Base-by-base conservation (phyloP, 495 filamentous ascomycete genomes). In the Neurospora sp. region DNA sequence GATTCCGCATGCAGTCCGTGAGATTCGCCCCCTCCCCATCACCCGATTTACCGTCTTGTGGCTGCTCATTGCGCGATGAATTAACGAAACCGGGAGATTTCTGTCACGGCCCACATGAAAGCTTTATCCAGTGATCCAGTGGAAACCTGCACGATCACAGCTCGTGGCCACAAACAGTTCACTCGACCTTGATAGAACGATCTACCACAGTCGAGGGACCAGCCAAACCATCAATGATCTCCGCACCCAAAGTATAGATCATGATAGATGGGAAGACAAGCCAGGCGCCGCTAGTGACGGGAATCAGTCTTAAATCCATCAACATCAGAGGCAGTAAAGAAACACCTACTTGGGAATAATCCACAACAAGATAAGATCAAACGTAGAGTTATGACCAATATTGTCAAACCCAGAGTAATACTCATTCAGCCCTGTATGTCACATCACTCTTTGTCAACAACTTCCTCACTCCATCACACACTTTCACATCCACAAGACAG, bases 341-440 rank as follows among this genome's bases (percentile, higher is more conserved):
- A n/a, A 31, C 31, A 80, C 91, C 85, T 82, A 95, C 92, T 95
- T 96, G 31, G 91, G 91, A 74, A 95, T 87, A 38, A 94, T 90
- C 90, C 91, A 96, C 6, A 91, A 73, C 37, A 90, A 81, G 44
- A 94, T 72, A 39, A 96, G 79, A 35, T 86, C 83, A 8, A 76
- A 71, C 20, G 81, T 53, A 70, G 82, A 81, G 75, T 96, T 97
- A 74, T 97, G 94, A 3, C 92, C 91, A 73, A 95, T 91, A 74
- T 94, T 91, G 45, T 87, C 85, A 75, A 91, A 97, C 42, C 87
- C 91, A 6, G 91, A 92, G 80, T 86, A 94, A 61, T 86, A 84
- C 80, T 97, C 94, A 75, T 92, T 92, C 40, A 94, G 78, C 88
- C 88, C 93, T 95, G 42, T 12, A 75, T 27, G 75, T 75, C 44